Percentiles rank a stretch among this genome's conserved stretches.
Evolutionary conservation across 2,329 filamentous ascomycete genomes (phyloP).

Genomic region (Fusarium napiforme): DNA sequence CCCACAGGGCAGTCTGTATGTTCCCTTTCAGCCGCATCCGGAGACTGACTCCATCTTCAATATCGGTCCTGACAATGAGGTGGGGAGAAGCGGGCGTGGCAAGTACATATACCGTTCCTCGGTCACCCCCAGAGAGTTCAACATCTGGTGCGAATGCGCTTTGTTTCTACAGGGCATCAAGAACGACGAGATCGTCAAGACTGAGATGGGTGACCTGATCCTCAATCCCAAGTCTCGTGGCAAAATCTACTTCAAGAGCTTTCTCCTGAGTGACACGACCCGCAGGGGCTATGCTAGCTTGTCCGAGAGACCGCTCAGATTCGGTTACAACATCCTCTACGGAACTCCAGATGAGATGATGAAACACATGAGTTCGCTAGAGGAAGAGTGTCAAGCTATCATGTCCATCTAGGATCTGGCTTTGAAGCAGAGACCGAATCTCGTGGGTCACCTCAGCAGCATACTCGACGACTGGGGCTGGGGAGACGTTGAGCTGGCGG

Average conservation of each 20-base stretch:
- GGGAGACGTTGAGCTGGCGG: slow-evolving; percentile 15
- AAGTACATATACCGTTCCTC: neutral
- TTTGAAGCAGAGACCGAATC: neutral
- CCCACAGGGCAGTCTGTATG: too few species aligned
- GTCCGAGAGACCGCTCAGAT: slow-evolving; percentile 15
- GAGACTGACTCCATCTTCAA: slow-evolving; percentile 13
- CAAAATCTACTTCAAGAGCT: slow-evolving; percentile 17
- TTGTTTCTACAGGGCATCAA: slow-evolving; percentile 13
- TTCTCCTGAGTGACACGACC: slow-evolving; percentile 1
- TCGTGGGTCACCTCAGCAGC: neutral
- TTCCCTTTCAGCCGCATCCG: neutral
- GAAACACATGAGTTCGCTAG: neutral
- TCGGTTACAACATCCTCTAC: slow-evolving; percentile 22
- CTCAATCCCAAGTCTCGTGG: neutral
- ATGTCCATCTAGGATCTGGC: slow-evolving; percentile 25
- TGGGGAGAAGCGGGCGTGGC: neutral
- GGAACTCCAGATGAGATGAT: slow-evolving; percentile 1
- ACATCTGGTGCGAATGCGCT: slow-evolving; percentile 8
- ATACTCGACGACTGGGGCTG: slow-evolving; percentile 18
- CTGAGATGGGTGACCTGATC: slow-evolving; percentile 8
- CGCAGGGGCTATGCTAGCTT: neutral
- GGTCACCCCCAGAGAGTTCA: slow-evolving; percentile 12
- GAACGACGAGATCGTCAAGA: neutral
- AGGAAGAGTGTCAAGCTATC: slow-evolving; percentile 12
- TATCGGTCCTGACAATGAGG: neutral